These are phyloP conservation scores for Aquanectria penicillioides DNA, from an alignment of 2,329 filamentous ascomycete genomes.

Conservation along the genomic window DNA sequence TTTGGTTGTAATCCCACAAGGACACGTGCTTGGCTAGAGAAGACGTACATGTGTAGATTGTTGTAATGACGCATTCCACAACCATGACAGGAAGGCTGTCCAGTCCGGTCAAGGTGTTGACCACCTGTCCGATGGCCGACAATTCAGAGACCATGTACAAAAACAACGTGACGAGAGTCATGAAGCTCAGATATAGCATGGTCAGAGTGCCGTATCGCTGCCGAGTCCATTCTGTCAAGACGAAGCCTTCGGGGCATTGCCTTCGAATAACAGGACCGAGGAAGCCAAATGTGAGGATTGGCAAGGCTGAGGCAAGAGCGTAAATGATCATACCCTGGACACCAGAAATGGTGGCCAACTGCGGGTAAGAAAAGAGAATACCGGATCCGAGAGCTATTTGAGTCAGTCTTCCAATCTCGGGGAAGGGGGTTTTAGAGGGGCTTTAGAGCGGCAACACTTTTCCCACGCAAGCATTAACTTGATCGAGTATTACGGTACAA, in stretches of 20 bases:
- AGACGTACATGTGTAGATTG: conserved; percentile 79
- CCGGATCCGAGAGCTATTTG: conserved; percentile 80
- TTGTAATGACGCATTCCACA: conserved; percentile 80
- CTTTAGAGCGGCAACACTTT: conserved; percentile 89
- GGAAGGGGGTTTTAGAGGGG: conserved; percentile 38
- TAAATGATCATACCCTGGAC: conserved; percentile 84
- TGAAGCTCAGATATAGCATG: conserved; percentile 78
- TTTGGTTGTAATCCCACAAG: not conserved
- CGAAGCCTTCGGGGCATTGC: conserved; percentile 85
- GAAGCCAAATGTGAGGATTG: conserved; percentile 77
- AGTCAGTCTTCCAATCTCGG: conserved; percentile 52
- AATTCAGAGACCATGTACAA: conserved; percentile 89
- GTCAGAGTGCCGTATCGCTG: conserved; percentile 78
- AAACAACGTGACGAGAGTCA: conserved; percentile 84
- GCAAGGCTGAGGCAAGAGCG: conserved; percentile 76
- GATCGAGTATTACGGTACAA: conserved; percentile 96
- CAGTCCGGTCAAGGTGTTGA: conserved; percentile 78
- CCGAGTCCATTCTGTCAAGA: conserved; percentile 85
- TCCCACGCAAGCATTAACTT: conserved; percentile 99
- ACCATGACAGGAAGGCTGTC: conserved; percentile 80
- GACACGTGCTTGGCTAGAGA: too few species aligned
- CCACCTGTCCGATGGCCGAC: conserved; percentile 82
- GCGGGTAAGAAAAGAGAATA: conserved; percentile 84
- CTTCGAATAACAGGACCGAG: conserved; percentile 81
- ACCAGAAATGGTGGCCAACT: conserved; percentile 81